phyloP scores from a whole-genome alignment of 2,329 filamentous ascomycete genomes.

The Epichloe amarillans region DNA sequence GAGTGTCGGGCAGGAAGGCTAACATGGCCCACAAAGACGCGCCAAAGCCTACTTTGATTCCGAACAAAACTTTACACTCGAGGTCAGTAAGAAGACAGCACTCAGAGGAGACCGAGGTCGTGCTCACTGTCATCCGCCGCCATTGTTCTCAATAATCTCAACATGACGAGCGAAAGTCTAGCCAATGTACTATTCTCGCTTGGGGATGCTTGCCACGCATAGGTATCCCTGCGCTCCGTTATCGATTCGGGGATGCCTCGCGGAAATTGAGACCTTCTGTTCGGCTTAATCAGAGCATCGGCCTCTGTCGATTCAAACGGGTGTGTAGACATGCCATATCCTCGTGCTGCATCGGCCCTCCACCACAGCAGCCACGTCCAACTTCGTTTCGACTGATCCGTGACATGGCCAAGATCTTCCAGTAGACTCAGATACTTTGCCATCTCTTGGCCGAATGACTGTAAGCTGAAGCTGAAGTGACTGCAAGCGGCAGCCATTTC shows the following conservation, averaged over 20 bases:
- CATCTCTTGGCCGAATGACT: constrained; percentile 80
- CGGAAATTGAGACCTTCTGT: constrained; percentile 35
- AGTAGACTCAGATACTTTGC: constrained; percentile 64
- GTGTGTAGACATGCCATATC: constrained; percentile 7
- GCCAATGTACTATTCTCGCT: constrained; percentile 26
- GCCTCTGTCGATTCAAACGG: constrained; percentile 19
- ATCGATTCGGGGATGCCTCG: constrained; percentile 36
- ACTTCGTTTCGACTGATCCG: constrained; percentile 44
- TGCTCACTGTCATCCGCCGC: constrained; percentile 35
- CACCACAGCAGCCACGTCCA: constrained; percentile 78
- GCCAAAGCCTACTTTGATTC: constrained; percentile 77
- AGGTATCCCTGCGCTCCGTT: constrained; percentile 31
- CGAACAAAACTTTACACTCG: constrained; percentile 42
- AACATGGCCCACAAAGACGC: constrained; percentile 74
- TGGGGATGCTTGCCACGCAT: constrained; percentile 34
- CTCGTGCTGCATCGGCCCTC: constrained; percentile 18
- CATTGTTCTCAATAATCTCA: constrained; percentile 29
- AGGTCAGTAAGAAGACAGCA: neutral
- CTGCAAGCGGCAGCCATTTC: constrained; percentile 87
- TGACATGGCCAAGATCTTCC: constrained; percentile 63
- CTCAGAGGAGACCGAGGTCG: neutral
- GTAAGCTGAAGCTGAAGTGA: constrained; percentile 78
- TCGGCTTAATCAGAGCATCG: constrained; percentile 22
- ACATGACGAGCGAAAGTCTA: constrained; percentile 25
- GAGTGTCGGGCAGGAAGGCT: constrained; percentile 61